Percentiles rank a stretch among this genome's conserved stretches.
These are phyloP conservation scores for Blumeria hordei DNA, from an alignment of 2,329 filamentous ascomycete genomes.

Conservation along the genomic window DNA sequence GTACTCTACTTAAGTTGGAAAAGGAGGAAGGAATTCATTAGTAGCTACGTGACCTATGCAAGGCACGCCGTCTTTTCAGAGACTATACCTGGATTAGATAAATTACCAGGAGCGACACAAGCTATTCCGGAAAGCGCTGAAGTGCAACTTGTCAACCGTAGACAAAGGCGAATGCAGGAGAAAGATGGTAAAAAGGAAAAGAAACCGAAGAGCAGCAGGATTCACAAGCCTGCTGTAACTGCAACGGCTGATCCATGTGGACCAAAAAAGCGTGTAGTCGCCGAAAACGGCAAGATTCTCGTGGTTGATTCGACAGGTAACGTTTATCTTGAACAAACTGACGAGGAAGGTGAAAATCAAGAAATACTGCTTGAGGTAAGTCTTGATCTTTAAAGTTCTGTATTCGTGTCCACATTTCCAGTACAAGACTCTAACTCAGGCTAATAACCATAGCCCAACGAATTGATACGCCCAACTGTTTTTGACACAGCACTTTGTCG, in stretches of 20 bases:
- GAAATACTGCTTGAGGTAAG: constrained; percentile 77
- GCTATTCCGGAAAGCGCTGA: constrained; percentile 22
- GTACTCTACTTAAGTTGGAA: constrained; percentile 70
- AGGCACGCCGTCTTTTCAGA: constrained; percentile 77
- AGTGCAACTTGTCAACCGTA: constrained; percentile 45
- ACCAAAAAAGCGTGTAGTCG: constrained; percentile 65
- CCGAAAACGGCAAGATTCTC: constrained; percentile 85
- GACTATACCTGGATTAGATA: constrained; percentile 46
- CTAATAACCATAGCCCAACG: constrained; percentile 33
- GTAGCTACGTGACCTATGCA: constrained; percentile 77
- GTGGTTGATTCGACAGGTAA: constrained; percentile 82
- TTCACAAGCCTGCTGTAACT: constrained; percentile 20
- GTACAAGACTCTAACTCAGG: neutral
- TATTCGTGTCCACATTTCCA: neutral
- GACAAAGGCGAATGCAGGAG: constrained; percentile 73
- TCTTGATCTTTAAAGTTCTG: constrained; percentile 9
- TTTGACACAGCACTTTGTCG: constrained; percentile 63
- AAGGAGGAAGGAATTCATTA: constrained; percentile 73
- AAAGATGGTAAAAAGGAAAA: constrained; percentile 50
- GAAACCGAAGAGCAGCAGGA: constrained; percentile 22
- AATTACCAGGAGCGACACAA: constrained; percentile 14
- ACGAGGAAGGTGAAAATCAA: constrained; percentile 59
- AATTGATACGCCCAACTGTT: constrained; percentile 55
- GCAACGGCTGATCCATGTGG: constrained; percentile 35
- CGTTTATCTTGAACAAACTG: constrained; percentile 82